Conservation (phyloP, 1,139 yeast genomes). For the Hyphopichia burtonii region DNA sequence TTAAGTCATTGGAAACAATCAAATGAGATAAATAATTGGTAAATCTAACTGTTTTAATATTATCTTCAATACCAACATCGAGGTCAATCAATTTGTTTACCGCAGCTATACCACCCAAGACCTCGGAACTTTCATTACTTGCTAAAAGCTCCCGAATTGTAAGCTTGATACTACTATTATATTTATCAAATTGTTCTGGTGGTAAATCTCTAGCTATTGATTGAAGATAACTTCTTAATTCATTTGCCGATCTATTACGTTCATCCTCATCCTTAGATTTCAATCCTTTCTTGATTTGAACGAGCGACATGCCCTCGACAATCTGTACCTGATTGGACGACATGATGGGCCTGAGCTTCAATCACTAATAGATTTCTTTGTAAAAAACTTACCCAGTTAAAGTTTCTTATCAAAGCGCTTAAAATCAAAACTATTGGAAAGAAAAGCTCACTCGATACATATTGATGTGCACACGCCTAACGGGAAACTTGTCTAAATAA, state of each 20-base stretch:
- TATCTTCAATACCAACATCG: constrained; percentile 68
- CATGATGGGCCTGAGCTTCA: constrained; percentile 13
- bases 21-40: constrained; percentile 83
- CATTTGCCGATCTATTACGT: constrained; percentile 59
- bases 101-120: constrained; percentile 89
- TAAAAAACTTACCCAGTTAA: too few relatives aligned
- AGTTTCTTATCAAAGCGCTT: not conserved
- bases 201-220: constrained; percentile 73
- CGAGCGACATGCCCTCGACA: constrained; percentile 52
- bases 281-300: constrained; percentile 54
- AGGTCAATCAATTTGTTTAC: constrained; percentile 83
- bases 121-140: constrained; percentile 67
- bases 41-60: constrained; percentile 85
- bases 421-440: not conserved
- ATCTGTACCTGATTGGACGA: constrained; percentile 36
- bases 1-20: constrained; percentile 78
- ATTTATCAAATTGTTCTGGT: constrained; percentile 74
- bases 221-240: constrained; percentile 64
- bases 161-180: constrained; percentile 84
- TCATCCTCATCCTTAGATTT: constrained; percentile 52
- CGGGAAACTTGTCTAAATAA: too few relatives aligned
- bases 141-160: constrained; percentile 83
- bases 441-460: not conserved
- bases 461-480: not conserved
- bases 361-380: not conserved